These are phyloP conservation scores for Hortiboletus campestris DNA, from an alignment of 768 basidiomycete genomes.

Conservation along the genomic window DNA sequence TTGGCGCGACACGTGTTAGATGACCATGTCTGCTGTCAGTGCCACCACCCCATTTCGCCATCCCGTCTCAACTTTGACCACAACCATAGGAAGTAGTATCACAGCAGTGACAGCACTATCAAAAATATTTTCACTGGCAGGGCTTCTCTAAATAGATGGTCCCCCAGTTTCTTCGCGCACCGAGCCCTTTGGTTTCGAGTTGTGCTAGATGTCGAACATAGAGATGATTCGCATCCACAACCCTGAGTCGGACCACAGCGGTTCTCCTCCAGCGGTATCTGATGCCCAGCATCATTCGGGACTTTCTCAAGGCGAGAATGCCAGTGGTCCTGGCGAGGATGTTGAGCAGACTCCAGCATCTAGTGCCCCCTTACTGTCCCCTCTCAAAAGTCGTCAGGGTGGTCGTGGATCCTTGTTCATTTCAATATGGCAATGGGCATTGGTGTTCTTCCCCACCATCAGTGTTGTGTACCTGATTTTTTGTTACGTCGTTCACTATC, in stretches of 20 bases:
- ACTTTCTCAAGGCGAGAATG: not conserved
- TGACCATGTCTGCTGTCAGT: too few relatives aligned
- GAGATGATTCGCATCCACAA: too few relatives aligned
- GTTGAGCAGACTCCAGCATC: not conserved
- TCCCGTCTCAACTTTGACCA: too few relatives aligned
- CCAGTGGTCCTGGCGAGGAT: not conserved
- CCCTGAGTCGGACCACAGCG: too few relatives aligned
- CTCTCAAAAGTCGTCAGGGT: not conserved
- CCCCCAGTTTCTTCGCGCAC: too few relatives aligned
- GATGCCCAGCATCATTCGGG: not conserved
- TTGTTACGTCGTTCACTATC: slow-evolving; percentile 19
- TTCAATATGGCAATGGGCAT: slow-evolving; percentile 5
- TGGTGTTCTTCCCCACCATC: slow-evolving; percentile 1
- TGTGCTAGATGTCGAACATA: too few relatives aligned
- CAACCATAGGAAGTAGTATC: too few relatives aligned
- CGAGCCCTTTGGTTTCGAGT: too few relatives aligned
- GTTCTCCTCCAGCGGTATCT: not conserved
- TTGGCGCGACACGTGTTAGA: too few relatives aligned
- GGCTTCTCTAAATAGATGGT: too few relatives aligned
- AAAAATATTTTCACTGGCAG: too few relatives aligned
- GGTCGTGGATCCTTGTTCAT: not conserved
- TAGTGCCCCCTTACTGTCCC: not conserved
- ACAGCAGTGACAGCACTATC: too few relatives aligned
- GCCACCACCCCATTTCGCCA: not conserved
- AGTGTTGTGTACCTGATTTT: slow-evolving; percentile 12